Evolutionary conservation across 176 grass and related monocot species (phyloP), one percentile per base, ranked within the genome.

Genomic region (Phyllostachys edulis): DNA sequence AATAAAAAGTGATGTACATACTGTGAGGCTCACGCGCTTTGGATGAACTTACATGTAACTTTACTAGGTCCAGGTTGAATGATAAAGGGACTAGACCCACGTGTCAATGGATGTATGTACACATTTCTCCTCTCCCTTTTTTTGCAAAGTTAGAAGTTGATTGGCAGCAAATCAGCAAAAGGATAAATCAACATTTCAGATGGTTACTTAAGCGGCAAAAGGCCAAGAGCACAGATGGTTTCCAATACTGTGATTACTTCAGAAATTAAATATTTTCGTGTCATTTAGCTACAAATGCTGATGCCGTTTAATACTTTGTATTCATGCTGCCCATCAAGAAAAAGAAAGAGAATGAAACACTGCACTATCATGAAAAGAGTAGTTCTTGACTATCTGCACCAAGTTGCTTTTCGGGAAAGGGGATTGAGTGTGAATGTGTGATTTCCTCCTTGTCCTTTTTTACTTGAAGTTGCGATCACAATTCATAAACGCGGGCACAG

Each of bases 41-140:
- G 37, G 6, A 84, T 84, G 49, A 50, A 67, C 21, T 79, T 11
- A 67, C 18, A 80, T 84, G 49, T 69, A 87, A 67, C 32, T 18
- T 44, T 47, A 71, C 24, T 69, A 75, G 11, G 45, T 40, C 63
- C 10, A 38, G 32, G 29, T 36, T 73, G 26, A 63, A 63, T 63
- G 13, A 57, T n/a, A 63, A 45, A 60, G 7, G 16, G 10, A 52
- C 6, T 73, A 27, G 26, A 51, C 32, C 46, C 46, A 69, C 49
- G 29, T 29, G 29, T 29, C 29, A 29, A 29, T 29, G 29, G 29
- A 29, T 29, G 29, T 29, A 16, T 60, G 6, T 39, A 60, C 45
- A 29, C 29, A 29, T 29, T 29, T 16, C 2, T 11, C 4, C 39
- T 4, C 27, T 66, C 61, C 14, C 16, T 2, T 1, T 50, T 54